Conservation (phyloP, 306 rosid species). For the Albizia julibrissin region DNA sequence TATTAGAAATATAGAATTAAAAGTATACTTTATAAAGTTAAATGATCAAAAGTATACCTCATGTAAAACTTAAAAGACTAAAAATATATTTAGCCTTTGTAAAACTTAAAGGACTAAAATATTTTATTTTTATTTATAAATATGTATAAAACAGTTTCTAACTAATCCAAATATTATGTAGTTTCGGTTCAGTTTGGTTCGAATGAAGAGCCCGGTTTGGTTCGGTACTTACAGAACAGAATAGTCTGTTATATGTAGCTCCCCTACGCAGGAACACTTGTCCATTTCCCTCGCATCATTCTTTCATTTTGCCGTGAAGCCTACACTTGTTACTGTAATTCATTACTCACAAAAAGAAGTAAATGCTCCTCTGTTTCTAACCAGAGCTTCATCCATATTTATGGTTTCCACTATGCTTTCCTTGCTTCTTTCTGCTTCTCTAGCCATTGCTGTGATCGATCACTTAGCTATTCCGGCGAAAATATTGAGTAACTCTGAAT, state of each 20-base stretch:
- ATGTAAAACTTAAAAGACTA: too few relatives aligned
- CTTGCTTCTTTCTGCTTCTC: slow-evolving; percentile 27
- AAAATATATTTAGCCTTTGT: too few relatives aligned
- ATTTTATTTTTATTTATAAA: too few relatives aligned
- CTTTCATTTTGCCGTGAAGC: background rate
- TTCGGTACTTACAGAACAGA: too few relatives aligned
- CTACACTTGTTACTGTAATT: background rate
- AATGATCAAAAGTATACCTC: too few relatives aligned
- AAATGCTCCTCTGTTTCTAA: background rate
- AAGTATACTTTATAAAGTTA: too few relatives aligned
- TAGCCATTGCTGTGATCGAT: slow-evolving; percentile 28
- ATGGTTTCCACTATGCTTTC: slow-evolving; percentile 1
- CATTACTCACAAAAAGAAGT: background rate
- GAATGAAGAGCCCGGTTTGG: too few relatives aligned
- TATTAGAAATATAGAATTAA: too few relatives aligned
- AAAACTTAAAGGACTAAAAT: too few relatives aligned
- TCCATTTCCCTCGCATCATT: background rate
- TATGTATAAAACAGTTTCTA: too few relatives aligned
- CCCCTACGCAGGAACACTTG: background rate
- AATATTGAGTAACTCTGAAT: slow-evolving; percentile 27
- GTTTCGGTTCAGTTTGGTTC: too few relatives aligned
- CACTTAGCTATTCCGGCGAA: slow-evolving; percentile 37
- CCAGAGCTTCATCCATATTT: background rate
- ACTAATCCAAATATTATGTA: too few relatives aligned
- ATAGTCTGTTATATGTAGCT: background rate